Conservation (phyloP, 2,329 filamentous ascomycete genomes). For the Nemania diffusa region DNA sequence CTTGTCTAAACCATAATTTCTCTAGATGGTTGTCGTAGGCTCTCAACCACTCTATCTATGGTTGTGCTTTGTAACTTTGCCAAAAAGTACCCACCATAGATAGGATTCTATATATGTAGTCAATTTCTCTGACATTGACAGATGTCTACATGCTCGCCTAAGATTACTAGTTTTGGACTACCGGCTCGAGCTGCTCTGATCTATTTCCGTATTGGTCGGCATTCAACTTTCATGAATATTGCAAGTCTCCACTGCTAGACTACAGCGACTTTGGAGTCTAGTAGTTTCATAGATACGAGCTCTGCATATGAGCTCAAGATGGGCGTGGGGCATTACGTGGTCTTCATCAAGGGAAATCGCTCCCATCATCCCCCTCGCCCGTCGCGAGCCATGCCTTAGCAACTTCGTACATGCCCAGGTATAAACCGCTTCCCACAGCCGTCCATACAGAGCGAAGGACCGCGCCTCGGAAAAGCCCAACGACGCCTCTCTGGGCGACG, state of each 20-base stretch:
- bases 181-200: constrained; percentile 2
- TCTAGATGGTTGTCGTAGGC: not conserved
- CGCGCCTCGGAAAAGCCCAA: constrained; percentile 81
- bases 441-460: constrained; percentile 82
- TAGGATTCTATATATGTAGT: not conserved
- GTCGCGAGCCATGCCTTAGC: constrained; percentile 72
- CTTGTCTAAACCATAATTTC: not conserved
- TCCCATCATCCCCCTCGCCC: constrained; percentile 56
- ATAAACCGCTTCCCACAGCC: constrained; percentile 82
- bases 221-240: not conserved
- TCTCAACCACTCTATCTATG: not conserved
- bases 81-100: constrained; percentile 2
- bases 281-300: constrained; percentile 11
- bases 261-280: not conserved
- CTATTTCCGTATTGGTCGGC: constrained; percentile 3
- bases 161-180: not conserved
- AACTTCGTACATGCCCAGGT: constrained; percentile 87
- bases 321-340: not conserved
- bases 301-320: not conserved
- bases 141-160: constrained; percentile 2
- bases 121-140: not conserved
- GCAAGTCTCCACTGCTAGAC: not conserved
- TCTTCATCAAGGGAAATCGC: constrained; percentile 33
- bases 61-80: not conserved
- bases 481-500: constrained; percentile 72